A percentile compares a stretch with the other conserved stretches of the same genome.
Conservation (phyloP, 495 filamentous ascomycete species). For the Lindgomyces ingoldianus region DNA sequence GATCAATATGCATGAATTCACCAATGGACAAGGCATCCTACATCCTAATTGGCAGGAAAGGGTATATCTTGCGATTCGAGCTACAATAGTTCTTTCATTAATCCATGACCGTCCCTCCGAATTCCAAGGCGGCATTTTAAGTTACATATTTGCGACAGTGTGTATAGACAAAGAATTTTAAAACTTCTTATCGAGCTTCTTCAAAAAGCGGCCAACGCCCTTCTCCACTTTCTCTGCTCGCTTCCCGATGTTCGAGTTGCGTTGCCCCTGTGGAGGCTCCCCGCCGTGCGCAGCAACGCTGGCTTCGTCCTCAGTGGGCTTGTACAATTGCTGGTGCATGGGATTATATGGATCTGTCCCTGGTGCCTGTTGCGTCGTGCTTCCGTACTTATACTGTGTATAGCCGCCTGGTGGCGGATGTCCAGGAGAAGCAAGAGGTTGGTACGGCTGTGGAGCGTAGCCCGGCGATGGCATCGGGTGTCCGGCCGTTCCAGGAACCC, state of each 20-base stretch:
- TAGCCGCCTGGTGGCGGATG: slow-evolving; percentile 29
- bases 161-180: slow-evolving; percentile 41
- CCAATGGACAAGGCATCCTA: background rate
- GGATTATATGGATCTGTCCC: slow-evolving; percentile 56
- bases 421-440: slow-evolving; percentile 34
- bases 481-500: slow-evolving; percentile 21
- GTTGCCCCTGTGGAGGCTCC: slow-evolving; percentile 46
- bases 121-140: too few species aligned
- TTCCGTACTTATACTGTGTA: slow-evolving; percentile 27
- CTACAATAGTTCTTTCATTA: slow-evolving; percentile 1
- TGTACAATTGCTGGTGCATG: slow-evolving; percentile 75
- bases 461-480: slow-evolving; percentile 42
- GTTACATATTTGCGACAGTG: too few species aligned
- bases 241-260: slow-evolving; percentile 64
- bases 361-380: slow-evolving; percentile 36
- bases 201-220: slow-evolving; percentile 77
- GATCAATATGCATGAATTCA: slow-evolving; percentile 1
- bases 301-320: slow-evolving; percentile 61
- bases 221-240: slow-evolving; percentile 70
- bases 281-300: slow-evolving; percentile 41
- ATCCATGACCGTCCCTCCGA: too few species aligned
- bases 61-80: background rate
- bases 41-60: background rate
- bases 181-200: slow-evolving; percentile 87
- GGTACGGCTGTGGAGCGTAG: slow-evolving; percentile 42